phyloP scores from a whole-genome alignment of 202 grass and related monocot species.

The Schoenoplectus tabernaemontani region DNA sequence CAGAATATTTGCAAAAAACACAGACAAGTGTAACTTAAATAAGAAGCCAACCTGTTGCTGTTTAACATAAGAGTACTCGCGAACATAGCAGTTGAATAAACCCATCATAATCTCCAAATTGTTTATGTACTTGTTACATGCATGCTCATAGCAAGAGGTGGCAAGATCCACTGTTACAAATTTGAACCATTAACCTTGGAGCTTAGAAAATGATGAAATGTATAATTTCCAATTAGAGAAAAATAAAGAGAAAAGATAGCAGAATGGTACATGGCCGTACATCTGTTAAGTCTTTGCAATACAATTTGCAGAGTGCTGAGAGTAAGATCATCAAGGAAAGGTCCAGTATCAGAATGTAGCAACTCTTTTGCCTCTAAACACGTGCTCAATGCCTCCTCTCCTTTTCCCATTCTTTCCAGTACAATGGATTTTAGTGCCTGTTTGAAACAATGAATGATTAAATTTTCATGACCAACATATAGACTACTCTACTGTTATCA shows the following conservation, averaged over 20 bases:
- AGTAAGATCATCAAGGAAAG: conserved; percentile 88
- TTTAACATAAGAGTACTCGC: conserved; percentile 90
- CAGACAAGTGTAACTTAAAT: neutral
- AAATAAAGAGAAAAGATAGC: conserved; percentile 1
- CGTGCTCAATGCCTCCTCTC: conserved; percentile 66
- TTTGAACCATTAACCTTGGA: neutral
- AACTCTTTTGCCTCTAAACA: conserved; percentile 74
- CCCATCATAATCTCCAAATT: conserved; percentile 99
- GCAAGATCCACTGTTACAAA: conserved; percentile 81
- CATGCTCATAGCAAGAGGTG: conserved; percentile 92
- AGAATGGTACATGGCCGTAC: conserved; percentile 31
- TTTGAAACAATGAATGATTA: neutral
- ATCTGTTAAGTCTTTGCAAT: conserved; percentile 82
- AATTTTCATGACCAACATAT: neutral
- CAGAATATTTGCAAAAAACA: conserved; percentile 22
- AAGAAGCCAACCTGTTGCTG: conserved; percentile 76
- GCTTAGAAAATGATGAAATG: conserved; percentile 10
- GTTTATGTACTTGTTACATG: conserved; percentile 74
- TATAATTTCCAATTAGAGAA: neutral
- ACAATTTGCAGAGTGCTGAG: conserved; percentile 97
- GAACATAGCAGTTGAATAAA: conserved; percentile 94
- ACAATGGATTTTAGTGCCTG: conserved; percentile 94
- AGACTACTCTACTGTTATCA: neutral
- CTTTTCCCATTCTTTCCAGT: conserved; percentile 95
- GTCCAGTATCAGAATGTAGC: conserved; percentile 56